Evolutionary conservation across 2,329 filamentous ascomycete species (phyloP).

Genomic region (Dactylellina parvicollis): DNA sequence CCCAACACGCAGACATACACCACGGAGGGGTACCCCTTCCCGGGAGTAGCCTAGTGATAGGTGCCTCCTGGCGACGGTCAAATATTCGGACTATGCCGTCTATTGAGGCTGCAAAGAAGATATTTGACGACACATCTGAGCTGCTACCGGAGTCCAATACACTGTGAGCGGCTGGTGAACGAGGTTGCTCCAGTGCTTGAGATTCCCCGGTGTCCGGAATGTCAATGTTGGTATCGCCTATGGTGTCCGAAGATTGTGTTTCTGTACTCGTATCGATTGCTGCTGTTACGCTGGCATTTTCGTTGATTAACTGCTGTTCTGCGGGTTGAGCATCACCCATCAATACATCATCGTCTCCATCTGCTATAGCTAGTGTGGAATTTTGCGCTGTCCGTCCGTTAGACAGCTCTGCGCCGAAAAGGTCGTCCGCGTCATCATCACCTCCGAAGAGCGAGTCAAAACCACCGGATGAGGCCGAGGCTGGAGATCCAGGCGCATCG

Average conservation of each 20-base stretch:
- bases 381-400: constrained; percentile 64
- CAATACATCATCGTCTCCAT: constrained; percentile 61
- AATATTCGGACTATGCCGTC: constrained; percentile 91
- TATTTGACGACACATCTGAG: constrained; percentile 71
- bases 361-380: constrained; percentile 54
- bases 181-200: constrained; percentile 55
- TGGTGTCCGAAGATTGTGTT: constrained; percentile 59
- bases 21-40: constrained; percentile 83
- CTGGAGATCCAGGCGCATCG: constrained; percentile 57
- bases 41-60: constrained; percentile 81
- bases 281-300: constrained; percentile 39
- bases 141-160: constrained; percentile 62
- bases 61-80: constrained; percentile 80
- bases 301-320: constrained; percentile 50
- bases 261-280: constrained; percentile 47
- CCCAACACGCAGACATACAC: constrained; percentile 98
- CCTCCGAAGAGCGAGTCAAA: constrained; percentile 87
- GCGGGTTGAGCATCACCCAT: constrained; percentile 47
- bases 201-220: constrained; percentile 44
- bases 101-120: constrained; percentile 87
- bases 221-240: constrained; percentile 63
- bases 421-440: constrained; percentile 72
- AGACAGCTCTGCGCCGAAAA: constrained; percentile 79
- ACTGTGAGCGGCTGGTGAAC: constrained; percentile 60
- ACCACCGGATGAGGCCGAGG: constrained; percentile 55